Evolutionary conservation across 139 green algal species (phyloP).

Genomic region (Dunaliella sp.): DNA sequence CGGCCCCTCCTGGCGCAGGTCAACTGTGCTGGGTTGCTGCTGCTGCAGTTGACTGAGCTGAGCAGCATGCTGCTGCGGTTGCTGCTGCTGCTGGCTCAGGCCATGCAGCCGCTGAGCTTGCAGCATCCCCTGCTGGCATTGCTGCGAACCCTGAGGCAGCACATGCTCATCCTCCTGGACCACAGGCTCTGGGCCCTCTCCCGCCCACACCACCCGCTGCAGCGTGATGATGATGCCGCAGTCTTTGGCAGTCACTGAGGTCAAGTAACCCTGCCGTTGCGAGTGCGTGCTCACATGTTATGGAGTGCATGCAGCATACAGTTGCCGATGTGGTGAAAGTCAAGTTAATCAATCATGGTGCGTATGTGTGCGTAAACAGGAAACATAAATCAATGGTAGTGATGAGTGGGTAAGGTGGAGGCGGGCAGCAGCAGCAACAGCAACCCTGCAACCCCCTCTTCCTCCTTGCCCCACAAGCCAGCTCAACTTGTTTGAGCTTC

Average conservation of each 20-base stretch:
- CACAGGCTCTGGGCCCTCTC: background rate
- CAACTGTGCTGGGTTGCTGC: no score
- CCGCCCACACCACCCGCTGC: conserved; percentile 25
- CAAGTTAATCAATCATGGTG: no score
- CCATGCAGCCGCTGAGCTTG: no score
- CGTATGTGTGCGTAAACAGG: no score
- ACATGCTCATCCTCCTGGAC: conserved; percentile 21
- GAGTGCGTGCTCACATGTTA: background rate
- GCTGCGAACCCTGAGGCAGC: background rate
- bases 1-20: background rate
- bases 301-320: background rate
- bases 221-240: conserved; percentile 80
- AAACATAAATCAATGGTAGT: no score
- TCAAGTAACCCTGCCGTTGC: conserved; percentile 63
- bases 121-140: no score
- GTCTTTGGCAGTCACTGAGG: conserved; percentile 78
- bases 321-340: background rate
- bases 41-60: background rate
- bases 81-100: background rate
- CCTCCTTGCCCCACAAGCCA: no score
- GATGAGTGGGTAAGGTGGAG: no score
- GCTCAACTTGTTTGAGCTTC: no score
- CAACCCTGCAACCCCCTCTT: no score
- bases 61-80: background rate
- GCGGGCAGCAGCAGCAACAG: no score